phyloP scores from a whole-genome alignment of 2,329 filamentous ascomycete genomes.

The Fusarium sp. region DNA sequence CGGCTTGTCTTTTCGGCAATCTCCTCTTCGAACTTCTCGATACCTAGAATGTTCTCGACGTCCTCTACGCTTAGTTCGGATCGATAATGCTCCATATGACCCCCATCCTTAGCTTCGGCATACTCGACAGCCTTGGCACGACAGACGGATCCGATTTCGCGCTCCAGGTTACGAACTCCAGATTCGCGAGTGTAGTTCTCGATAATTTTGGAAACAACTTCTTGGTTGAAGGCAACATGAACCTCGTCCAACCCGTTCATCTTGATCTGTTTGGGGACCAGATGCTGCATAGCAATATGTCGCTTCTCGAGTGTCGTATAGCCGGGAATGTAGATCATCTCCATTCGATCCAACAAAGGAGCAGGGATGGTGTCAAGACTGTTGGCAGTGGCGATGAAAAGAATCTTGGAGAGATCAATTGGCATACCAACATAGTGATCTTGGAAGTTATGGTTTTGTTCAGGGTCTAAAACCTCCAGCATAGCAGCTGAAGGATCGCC shows the following conservation, averaged over 20 bases:
- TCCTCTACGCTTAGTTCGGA: conserved; percentile 81
- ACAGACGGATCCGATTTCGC: conserved; percentile 94
- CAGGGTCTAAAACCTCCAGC: conserved; percentile 96
- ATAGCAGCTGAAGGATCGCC: conserved; percentile 97
- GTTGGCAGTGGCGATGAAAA: conserved; percentile 98
- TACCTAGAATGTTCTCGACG: conserved; percentile 90
- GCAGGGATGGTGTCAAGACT: conserved; percentile 93
- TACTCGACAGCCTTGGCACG: conserved; percentile 95
- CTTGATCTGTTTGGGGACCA: conserved; percentile 96
- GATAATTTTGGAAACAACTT: conserved; percentile 94
- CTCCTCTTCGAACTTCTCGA: conserved; percentile 95
- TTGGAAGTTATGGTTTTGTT: conserved; percentile 94
- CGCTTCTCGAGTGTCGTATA: conserved; percentile 98
- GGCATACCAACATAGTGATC: conserved; percentile 98
- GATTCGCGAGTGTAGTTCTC: conserved; percentile 97
- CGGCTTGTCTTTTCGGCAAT: conserved; percentile 87
- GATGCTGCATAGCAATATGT: conserved; percentile 90
- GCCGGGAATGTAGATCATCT: conserved; percentile 91
- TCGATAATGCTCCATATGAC: conserved; percentile 76
- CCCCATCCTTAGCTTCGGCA: conserved; percentile 86
- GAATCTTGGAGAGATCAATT: conserved; percentile 93
- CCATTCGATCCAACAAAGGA: conserved; percentile 96
- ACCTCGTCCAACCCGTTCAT: conserved; percentile 85
- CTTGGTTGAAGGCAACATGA: conserved; percentile 81
- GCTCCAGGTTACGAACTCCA: conserved; percentile 94